phyloP scores from a whole-genome alignment of 2,329 filamentous ascomycete genomes.

The Rhynchosporium secalis region DNA sequence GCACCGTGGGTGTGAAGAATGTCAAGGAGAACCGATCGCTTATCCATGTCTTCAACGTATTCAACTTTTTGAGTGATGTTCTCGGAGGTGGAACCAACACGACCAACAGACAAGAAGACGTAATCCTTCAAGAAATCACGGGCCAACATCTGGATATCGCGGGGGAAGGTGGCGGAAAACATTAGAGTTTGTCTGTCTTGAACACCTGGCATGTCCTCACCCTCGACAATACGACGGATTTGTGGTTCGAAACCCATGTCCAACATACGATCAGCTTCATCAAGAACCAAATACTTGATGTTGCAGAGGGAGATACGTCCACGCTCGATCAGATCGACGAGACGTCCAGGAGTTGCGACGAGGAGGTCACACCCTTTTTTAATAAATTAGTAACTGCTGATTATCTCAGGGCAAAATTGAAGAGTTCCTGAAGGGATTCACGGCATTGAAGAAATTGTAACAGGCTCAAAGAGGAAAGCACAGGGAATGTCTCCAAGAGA shows the following conservation, averaged over 20 bases:
- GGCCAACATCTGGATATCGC: constrained; percentile 98
- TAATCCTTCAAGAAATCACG: constrained; percentile 99
- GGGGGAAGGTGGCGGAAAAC: constrained; percentile 99
- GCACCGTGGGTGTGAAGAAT: constrained; percentile 92
- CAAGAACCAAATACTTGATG: constrained; percentile 98
- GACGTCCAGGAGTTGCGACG: constrained; percentile 93
- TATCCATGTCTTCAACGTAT: constrained; percentile 95
- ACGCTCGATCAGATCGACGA: constrained; percentile 97
- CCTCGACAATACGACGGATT: constrained; percentile 97
- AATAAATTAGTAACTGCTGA: too few species aligned
- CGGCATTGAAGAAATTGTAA: too few species aligned
- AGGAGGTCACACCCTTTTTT: constrained; percentile 81
- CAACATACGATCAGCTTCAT: constrained; percentile 99
- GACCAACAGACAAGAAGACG: constrained; percentile 96
- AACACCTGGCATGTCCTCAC: constrained; percentile 92
- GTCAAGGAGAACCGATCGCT: constrained; percentile 95
- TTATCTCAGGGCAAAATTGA: too few species aligned
- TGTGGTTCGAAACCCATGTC: constrained; percentile 99
- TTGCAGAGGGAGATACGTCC: constrained; percentile 95
- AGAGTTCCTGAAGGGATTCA: too few species aligned
- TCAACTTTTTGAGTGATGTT: constrained; percentile 99
- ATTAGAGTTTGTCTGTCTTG: constrained; percentile 93
- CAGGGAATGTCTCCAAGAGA: too few species aligned
- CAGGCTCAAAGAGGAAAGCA: too few species aligned
- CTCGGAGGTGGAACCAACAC: constrained; percentile 98